Base-by-base conservation (phyloP, 129 eudicot genomes). In the Arctium minus region DNA sequence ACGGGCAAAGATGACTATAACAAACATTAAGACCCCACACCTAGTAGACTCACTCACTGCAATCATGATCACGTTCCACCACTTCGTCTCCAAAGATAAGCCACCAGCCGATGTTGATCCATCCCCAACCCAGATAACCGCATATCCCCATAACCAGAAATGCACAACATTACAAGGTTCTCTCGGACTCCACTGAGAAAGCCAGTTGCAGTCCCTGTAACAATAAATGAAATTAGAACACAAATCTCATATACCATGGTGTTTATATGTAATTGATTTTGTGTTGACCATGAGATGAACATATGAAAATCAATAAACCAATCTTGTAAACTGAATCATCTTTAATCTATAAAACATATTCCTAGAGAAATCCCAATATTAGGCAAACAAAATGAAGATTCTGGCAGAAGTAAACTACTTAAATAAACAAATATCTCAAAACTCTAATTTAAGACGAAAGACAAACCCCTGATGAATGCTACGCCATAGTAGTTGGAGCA, bases 31-130 rank as follows among this genome's bases (percentile, higher is more conserved):
- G 69, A 73, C 32, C 50, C 27, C 22, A 80, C 36, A 18, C 15
- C 31, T 37, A 62, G 39, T 46, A 46, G 56, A 60, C 68, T 60
- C 68, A 60, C 68, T 44, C 50, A 65, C 70, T 31, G 62, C 81
- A 77, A 76, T 77, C 82, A 70, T 53, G 48, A 71, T 56, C 70
- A 72, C 75, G 35, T 64, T 27, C 77, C 84, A 84, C 84, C 84
- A 84, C 76, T 53, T 64, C 22, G 5, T 30, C 84, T 79, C 65
- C 48, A 68, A 42, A 69, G 37, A 83, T 37, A 40, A 71, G 75
- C 76, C 85, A 82, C 69, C 75, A 32, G 74, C 30, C 68, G 73
- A 84, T 46, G 86, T 65, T 79, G 71, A 73, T 84, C 80, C 83
- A 74, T 73, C 80, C 80, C 50, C 75, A 29, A 84, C 12, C 72